Evolutionary conservation across 805 yeast genomes (phyloP), one percentile per base, ranked within the genome.

Genomic region (Metschnikowia colocasiae): DNA sequence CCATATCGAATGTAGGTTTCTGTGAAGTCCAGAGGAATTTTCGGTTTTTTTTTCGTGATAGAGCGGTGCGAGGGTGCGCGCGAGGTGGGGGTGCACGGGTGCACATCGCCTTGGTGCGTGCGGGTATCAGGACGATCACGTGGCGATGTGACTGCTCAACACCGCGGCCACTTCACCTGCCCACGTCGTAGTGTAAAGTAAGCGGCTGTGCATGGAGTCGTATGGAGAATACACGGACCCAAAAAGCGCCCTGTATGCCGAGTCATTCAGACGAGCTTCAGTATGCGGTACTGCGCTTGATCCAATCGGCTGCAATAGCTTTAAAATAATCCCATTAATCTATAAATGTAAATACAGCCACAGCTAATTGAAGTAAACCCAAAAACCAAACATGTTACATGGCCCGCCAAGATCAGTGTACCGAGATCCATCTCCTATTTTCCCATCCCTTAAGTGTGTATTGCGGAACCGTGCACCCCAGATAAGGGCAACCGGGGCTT

Each of bases 1-100:
- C 73, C 73, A 68, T 68, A 37, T 53, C 65, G 48, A 39, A 35
- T 48, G 29, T 37, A 46, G 38, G 41, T 46, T 29, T 46, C 27
- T 30, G 13, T 30, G 42, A 44, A 23, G 40, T 19, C 31, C 25
- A 46, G 41, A 38, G 43, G 26, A 45, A n/a, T 22, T 32, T 44
- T 35, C 38, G 31, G 25, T 16, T 27, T 42, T 51, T 48, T 47
- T 40, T 29, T 47, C 43, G 36, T 47, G 40, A 38, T 45, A 9
- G 12, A 22, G 41, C 46, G 34, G 41, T 31, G 46, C 43, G 39
- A 45, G 48, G 15, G 48, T 37, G 27, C 23, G 30, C n/a, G 40
- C 40, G 16, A 23, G n/a, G n/a, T 30, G n/a, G n/a, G 1, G 55
- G 52, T 47, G 54, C 34, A 51, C 53, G 49, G 57, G 37, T 50